phyloP scores from a whole-genome alignment of 805 yeast genomes.

The Ogataea trehalophila region DNA sequence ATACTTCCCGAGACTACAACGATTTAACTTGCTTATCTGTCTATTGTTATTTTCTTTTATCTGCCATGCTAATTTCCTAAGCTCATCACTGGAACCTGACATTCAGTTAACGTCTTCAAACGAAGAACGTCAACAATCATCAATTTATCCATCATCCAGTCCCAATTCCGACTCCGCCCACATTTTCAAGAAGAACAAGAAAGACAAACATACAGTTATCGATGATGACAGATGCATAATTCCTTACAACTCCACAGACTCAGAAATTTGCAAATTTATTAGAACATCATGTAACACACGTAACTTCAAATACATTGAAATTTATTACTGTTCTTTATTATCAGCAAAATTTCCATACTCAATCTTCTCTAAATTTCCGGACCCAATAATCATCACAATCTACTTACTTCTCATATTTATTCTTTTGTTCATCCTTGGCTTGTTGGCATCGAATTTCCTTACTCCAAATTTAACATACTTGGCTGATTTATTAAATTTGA shows the following conservation, averaged over 20 bases:
- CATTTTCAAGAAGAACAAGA: neutral
- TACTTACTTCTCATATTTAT: conserved; percentile 24
- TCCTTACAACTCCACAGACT: conserved; percentile 6
- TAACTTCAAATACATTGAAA: conserved; percentile 17
- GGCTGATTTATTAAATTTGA: conserved; percentile 54
- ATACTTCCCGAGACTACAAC: no score
- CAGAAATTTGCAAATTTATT: conserved; percentile 18
- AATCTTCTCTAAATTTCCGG: conserved; percentile 3
- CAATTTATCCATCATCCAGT: no score
- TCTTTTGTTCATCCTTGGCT: conserved; percentile 61
- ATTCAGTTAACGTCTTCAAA: no score
- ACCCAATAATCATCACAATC: conserved; percentile 4
- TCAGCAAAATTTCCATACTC: conserved; percentile 7
- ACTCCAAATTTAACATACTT: conserved; percentile 74
- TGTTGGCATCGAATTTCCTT: conserved; percentile 76
- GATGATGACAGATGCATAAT: conserved; percentile 1
- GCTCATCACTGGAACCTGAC: no score
- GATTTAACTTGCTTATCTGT: no score
- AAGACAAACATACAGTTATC: neutral
- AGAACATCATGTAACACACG: conserved; percentile 15
- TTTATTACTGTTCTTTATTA: conserved; percentile 23
- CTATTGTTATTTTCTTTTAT: no score
- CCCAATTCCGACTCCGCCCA: no score
- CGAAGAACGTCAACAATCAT: no score
- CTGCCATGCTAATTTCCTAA: no score